Percentiles rank a stretch among this genome's conserved stretches.
Conservation (phyloP, 2,329 filamentous ascomycete species). For the Trichoderma breve region DNA sequence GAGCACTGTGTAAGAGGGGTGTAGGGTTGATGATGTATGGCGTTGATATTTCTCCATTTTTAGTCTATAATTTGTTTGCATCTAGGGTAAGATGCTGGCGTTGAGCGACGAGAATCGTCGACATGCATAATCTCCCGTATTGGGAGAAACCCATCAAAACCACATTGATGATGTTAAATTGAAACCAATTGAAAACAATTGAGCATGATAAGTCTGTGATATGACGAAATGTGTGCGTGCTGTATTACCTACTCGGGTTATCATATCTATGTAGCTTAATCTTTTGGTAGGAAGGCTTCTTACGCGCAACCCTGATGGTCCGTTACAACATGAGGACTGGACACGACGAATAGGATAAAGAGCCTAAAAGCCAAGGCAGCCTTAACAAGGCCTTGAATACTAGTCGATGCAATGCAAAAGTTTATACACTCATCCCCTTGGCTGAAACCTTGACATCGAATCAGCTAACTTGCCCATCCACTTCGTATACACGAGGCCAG, state of each 20-base stretch:
- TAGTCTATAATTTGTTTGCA: not conserved
- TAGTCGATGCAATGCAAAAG: not conserved
- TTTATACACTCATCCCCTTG: not conserved
- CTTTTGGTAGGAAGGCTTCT: not conserved
- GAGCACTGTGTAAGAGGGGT: not conserved
- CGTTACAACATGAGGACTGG: not conserved
- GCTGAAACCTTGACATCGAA: not conserved
- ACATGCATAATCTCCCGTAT: not conserved
- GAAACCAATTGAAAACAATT: not conserved
- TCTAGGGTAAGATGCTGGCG: slow-evolving; percentile 12
- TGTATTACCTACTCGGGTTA: not conserved
- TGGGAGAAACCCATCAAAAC: not conserved
- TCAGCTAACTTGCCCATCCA: not conserved
- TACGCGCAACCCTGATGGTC: not conserved
- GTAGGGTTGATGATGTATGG: not conserved
- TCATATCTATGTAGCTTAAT: not conserved
- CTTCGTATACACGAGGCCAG: slow-evolving; percentile 1
- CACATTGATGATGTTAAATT: not conserved
- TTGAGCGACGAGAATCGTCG: not conserved
- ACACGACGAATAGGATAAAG: not conserved
- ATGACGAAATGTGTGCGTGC: not conserved
- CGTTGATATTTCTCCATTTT: not conserved
- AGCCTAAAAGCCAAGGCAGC: not conserved
- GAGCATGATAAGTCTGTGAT: not conserved
- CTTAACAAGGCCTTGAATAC: not conserved